Base-by-base conservation (phyloP, 1,284 basidiomycete genomes). In the Schizophyllum commune region DNA sequence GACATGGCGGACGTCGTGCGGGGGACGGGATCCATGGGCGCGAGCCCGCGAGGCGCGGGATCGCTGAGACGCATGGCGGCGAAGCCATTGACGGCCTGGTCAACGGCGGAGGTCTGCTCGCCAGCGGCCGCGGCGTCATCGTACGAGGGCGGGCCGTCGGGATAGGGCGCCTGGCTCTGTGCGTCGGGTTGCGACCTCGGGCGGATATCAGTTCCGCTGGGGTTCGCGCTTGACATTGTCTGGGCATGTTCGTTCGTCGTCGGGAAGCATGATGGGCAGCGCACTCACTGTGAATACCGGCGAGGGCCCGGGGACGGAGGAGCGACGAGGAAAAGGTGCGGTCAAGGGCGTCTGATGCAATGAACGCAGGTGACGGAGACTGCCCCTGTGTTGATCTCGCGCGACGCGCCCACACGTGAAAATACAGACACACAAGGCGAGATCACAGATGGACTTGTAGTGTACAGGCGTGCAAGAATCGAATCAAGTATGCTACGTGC, bases 1-100 rank as follows among this genome's bases (percentile, higher is more conserved):
- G 83, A 84, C 79, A 83, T 80, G 15, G 82, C 79, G 19, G 83
- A 83, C 32, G 79, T 76, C 19, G 79, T 74, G 32, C 81, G 77
- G 55, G 77, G 75, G 32, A 79, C 69, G 55, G 78, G 78, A 62
- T 81, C 80, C 13, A 3, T 47, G 39, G 39, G 39, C 39, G 39
- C 39, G 39, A 47, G 39, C 9, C 39, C 39, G 39, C 39, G 39
- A 17, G 39, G 39, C 27, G 56, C 66, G 57, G 76, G 73, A 62
- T 82, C 80, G 61, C 70, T 71, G 62, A 86, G 72, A 61, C 71
- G 74, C 67, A 87, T 72, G 57, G 76, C 73, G 57, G 75, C 74
- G 66, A 84, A 80, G n/a, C 75, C 69, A 64, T 81, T 77, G 57
- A 83, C 73, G 27, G 77, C 73, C 20, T 65, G 61, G 32, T 64